phyloP scores from a whole-genome alignment of 176 grass and related monocot species.

The Zea luxurians region DNA sequence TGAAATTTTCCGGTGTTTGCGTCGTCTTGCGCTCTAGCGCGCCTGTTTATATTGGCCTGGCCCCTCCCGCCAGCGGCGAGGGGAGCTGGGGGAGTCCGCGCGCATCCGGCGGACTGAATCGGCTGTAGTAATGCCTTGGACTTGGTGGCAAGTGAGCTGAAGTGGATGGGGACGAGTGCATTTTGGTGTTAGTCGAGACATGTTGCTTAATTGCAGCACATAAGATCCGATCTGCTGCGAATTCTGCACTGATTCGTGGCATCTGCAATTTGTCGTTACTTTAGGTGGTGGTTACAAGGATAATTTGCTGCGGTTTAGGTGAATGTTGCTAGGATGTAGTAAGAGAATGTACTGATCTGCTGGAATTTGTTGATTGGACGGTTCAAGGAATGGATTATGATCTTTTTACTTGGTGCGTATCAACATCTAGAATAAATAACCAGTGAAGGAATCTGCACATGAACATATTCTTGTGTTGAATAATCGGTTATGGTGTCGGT shows the following conservation, averaged over 20 bases:
- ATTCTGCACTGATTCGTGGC: neutral
- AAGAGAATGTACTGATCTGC: neutral
- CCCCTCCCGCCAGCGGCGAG: neutral
- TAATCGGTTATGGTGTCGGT: neutral
- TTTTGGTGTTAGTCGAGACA: neutral
- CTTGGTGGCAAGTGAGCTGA: neutral
- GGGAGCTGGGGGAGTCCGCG: neutral
- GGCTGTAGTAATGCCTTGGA: constrained; percentile 24
- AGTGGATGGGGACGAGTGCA: neutral
- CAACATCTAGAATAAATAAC: neutral
- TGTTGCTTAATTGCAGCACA: constrained; percentile 11
- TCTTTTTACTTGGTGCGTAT: neutral
- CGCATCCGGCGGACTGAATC: neutral
- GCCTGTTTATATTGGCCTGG: neutral
- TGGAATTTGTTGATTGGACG: neutral
- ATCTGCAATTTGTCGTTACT: neutral
- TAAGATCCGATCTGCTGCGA: neutral
- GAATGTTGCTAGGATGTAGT: constrained; percentile 15
- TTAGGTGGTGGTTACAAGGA: constrained; percentile 1
- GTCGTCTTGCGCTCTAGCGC: neutral
- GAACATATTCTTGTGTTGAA: neutral
- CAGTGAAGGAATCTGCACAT: neutral
- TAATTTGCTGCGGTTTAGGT: neutral
- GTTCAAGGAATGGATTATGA: neutral
- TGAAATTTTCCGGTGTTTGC: constrained; percentile 22